Evolutionary conservation across 148 eudicot genomes (phyloP).

Genomic region (Rheum nobile): DNA sequence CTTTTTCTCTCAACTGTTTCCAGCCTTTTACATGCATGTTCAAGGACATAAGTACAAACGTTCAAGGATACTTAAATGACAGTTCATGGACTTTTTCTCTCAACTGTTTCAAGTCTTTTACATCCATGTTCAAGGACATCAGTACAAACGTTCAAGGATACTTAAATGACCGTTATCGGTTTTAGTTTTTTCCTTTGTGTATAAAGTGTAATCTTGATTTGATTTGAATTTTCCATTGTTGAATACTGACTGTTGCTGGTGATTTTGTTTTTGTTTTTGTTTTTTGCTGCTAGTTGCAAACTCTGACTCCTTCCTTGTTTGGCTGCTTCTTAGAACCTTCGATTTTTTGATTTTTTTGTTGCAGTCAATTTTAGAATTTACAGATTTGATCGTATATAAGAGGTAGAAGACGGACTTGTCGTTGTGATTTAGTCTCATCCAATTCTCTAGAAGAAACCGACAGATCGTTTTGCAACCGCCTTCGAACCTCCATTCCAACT

Average conservation of each 20-base stretch:
- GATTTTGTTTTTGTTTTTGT: neutral
- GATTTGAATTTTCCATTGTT: neutral
- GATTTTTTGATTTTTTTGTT: slow-evolving; percentile 6
- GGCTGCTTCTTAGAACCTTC: slow-evolving; percentile 18
- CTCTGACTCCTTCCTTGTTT: slow-evolving; percentile 20
- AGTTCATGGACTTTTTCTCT: too few species aligned
- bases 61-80: too few species aligned
- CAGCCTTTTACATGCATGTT: too few species aligned
- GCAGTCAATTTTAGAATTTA: neutral
- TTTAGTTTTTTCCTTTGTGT: neutral
- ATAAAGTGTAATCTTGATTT: neutral
- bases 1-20: too few species aligned
- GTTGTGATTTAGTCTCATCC: neutral
- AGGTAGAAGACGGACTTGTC: neutral
- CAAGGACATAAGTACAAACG: too few species aligned
- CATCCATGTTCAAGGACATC: too few species aligned
- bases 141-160: too few species aligned
- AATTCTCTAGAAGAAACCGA: neutral
- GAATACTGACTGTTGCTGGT: neutral
- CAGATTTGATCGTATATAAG: neutral
- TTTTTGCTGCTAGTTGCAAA: neutral
- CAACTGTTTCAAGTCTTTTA: too few species aligned
- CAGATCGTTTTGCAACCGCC: neutral
- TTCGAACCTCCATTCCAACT: too few species aligned
- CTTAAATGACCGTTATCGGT: too few species aligned